Conservation (phyloP, 1,284 basidiomycete species). For the Naganishia albida region DNA sequence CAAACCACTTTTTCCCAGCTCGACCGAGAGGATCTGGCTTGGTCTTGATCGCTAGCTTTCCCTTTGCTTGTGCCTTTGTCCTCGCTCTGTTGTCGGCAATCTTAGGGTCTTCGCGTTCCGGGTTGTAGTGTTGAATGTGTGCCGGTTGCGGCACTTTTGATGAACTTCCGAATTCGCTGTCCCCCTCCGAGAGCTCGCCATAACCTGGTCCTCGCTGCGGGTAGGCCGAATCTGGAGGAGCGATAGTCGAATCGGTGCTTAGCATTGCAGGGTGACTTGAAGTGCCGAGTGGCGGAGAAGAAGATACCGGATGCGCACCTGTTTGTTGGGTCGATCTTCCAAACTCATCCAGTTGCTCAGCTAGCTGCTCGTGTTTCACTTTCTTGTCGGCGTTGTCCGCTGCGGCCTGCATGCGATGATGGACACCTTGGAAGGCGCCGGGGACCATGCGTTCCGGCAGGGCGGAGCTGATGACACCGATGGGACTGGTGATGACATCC, state of each 20-base stretch:
- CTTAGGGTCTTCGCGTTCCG: conserved; percentile 9
- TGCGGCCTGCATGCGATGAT: conserved; percentile 18
- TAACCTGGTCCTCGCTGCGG: background rate
- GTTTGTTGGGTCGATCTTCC: conserved; percentile 11
- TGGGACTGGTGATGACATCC: conserved; percentile 12
- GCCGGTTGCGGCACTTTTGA: background rate
- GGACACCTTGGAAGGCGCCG: conserved; percentile 16
- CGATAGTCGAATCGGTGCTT: conserved; percentile 24
- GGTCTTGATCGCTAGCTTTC: conserved; percentile 9
- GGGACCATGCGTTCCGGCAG: conserved; percentile 14
- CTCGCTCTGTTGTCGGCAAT: conserved; percentile 14
- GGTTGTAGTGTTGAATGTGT: conserved; percentile 19
- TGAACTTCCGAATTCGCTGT: background rate
- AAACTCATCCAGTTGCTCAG: conserved; percentile 20
- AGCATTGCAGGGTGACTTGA: conserved; percentile 19
- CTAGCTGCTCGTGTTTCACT: conserved; percentile 2
- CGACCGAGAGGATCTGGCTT: conserved; percentile 16
- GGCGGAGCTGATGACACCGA: conserved; percentile 13
- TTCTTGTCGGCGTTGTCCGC: conserved; percentile 13
- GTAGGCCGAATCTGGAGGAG: background rate
- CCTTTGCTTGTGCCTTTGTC: conserved; percentile 20
- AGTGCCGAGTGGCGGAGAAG: background rate
- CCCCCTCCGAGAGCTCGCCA: conserved; percentile 3
- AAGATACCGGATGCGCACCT: conserved; percentile 18
- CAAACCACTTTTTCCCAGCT: conserved; percentile 21